A percentile compares a stretch with the other conserved stretches of the same genome.
phyloP scores from a whole-genome alignment of 306 rosid species.

The Pterocarpus santalinus region DNA sequence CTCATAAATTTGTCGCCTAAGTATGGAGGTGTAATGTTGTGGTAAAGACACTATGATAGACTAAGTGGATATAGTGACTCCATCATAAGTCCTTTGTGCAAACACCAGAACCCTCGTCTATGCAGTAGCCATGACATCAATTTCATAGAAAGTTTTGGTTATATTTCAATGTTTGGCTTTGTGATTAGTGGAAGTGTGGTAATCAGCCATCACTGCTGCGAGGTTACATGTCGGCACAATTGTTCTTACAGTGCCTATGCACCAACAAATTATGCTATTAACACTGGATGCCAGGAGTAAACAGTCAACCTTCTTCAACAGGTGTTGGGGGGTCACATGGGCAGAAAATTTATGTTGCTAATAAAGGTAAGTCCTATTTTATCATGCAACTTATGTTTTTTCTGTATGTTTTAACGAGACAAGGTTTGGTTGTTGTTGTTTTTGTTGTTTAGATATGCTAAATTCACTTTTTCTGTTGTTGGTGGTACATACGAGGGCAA shows the following conservation, averaged over 20 bases:
- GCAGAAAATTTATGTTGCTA: conserved; percentile 1
- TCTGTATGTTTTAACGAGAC: too few species aligned
- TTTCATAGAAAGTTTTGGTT: conserved; percentile 23
- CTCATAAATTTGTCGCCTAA: conserved; percentile 42
- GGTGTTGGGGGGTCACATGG: not conserved
- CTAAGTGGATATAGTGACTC: conserved; percentile 51
- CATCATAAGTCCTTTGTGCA: conserved; percentile 1
- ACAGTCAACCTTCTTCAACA: conserved; percentile 9
- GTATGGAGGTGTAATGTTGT: conserved; percentile 71
- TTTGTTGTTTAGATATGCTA: too few species aligned
- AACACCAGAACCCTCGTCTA: not conserved
- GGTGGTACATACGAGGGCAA: too few species aligned
- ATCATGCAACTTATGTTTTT: too few species aligned
- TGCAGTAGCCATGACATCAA: conserved; percentile 5
- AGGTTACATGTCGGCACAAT: conserved; percentile 41
- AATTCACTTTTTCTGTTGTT: too few species aligned
- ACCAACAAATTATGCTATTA: not conserved
- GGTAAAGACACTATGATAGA: conserved; percentile 55
- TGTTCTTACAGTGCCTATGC: conserved; percentile 46
- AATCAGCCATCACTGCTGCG: conserved; percentile 28
- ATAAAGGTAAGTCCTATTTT: not conserved
- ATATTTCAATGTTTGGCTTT: conserved; percentile 32
- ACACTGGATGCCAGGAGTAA: conserved; percentile 48
- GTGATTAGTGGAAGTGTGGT: not conserved
- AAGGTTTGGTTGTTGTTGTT: too few species aligned